phyloP scores from a whole-genome alignment of 192 early-diverging fungal species.

The Umbelopsis sp. region DNA sequence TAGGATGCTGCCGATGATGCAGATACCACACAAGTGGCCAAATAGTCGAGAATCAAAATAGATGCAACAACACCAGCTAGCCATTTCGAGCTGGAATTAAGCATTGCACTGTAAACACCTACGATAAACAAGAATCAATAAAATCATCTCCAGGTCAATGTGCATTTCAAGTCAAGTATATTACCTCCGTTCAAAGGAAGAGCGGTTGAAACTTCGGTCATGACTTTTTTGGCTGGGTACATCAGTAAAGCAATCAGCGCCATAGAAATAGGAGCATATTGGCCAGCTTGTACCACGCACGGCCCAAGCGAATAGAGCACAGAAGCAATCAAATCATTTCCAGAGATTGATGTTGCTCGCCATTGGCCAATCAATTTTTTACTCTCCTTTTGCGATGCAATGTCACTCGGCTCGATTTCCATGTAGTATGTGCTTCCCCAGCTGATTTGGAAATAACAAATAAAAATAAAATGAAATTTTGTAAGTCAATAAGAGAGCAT shows the following conservation, averaged over 20 bases:
- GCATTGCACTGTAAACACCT: slow-evolving; percentile 49
- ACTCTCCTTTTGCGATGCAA: slow-evolving; percentile 19
- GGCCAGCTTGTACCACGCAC: slow-evolving; percentile 46
- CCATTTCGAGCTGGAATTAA: slow-evolving; percentile 51
- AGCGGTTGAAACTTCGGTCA: slow-evolving; percentile 54
- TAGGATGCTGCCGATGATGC: slow-evolving; percentile 58
- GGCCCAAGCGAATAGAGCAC: slow-evolving; percentile 58
- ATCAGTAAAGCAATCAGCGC: slow-evolving; percentile 49
- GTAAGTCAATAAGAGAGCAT: background rate
- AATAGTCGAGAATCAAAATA: slow-evolving; percentile 51
- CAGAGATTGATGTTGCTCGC: slow-evolving; percentile 50
- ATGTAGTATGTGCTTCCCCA: slow-evolving; percentile 47
- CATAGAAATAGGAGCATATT: slow-evolving; percentile 59
- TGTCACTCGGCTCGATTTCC: slow-evolving; percentile 32
- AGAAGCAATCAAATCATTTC: slow-evolving; percentile 56
- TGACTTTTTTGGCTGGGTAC: slow-evolving; percentile 52
- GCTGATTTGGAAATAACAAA: slow-evolving; percentile 11
- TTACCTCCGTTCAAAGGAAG: slow-evolving; percentile 59
- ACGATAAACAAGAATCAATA: background rate
- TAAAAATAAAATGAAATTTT: background rate
- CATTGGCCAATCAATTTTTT: slow-evolving; percentile 40
- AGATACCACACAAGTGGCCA: slow-evolving; percentile 54
- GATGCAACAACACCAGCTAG: slow-evolving; percentile 52
- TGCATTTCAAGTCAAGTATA: background rate
- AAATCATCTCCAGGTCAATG: background rate